Evolutionary conservation across 257 asterid genomes (phyloP).

Genomic region (Plantago major): DNA sequence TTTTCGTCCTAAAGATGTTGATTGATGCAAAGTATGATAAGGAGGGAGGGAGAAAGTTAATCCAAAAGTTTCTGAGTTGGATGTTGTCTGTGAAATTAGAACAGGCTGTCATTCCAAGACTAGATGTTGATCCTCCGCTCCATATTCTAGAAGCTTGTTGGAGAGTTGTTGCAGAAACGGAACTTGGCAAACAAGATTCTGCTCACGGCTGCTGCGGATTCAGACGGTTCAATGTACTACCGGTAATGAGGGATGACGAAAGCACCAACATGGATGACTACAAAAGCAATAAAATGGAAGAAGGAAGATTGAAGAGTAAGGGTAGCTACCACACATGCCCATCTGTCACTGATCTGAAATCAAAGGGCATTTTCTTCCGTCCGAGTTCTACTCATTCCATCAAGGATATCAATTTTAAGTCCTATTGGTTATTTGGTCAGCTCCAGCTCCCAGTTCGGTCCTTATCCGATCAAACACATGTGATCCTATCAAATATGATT

Average conservation of each 20-base stretch:
- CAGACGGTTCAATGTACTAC: background rate
- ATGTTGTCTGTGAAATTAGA: no score
- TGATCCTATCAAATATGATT: slow-evolving; percentile 21
- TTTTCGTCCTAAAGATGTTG: no score
- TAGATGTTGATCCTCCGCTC: no score
- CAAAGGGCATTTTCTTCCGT: slow-evolving; percentile 24
- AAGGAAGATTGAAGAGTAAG: background rate
- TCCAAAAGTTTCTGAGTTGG: no score
- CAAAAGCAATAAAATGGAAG: no score
- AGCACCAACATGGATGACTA: background rate
- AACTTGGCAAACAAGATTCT: background rate
- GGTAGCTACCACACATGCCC: background rate
- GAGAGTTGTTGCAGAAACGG: background rate
- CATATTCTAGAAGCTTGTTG: no score
- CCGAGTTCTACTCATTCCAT: slow-evolving; percentile 18
- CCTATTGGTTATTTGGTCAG: background rate
- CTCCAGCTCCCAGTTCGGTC: slow-evolving; percentile 15
- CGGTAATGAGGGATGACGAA: background rate
- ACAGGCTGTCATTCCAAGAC: no score
- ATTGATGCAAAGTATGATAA: no score
- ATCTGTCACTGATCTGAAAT: slow-evolving; percentile 14
- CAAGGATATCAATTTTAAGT: slow-evolving; percentile 8
- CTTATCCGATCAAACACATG: background rate
- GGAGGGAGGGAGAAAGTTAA: no score
- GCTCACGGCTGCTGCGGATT: background rate